Base-by-base conservation (phyloP, 75 land plant species). In the Pinus tabuliformis region DNA sequence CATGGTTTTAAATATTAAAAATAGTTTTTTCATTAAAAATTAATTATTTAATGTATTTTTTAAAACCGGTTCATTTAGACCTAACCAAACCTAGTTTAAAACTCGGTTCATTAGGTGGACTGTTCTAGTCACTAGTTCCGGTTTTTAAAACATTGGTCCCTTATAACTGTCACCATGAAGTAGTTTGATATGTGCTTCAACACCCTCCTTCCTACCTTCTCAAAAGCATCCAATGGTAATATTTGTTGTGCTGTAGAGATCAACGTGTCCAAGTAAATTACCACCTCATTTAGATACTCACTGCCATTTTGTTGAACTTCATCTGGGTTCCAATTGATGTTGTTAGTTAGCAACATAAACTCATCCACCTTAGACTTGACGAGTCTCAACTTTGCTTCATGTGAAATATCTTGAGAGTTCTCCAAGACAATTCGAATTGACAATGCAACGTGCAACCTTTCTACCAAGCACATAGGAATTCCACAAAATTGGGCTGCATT, bases 401-500 rank as follows among this genome's bases (percentile, higher is more conserved):
- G 82, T 45, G 86, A 77, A 57, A 70, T 86, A 73, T 70, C 82
- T 70, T 86, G 88, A 33, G 88, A 87, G 45, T 75, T 89, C 68
- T 74, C 83, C 59, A 97, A 82, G 3, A 93, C 88, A 79, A 91
- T 85, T 49, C 85, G 87, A 58, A 88, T 85, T 60, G 20, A 18
- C 62, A 60, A 60, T 60, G 62, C 21, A 60, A 8, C 62, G 20
- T 85, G 88, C 39, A 87, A 83, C 58, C 92, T 83, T 70, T 93
- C 96, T 6, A 79, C 95, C 83, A 91, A 87, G 54, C 99, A 78
- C 70, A 83, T 73, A 14, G 98, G 93, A 74, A 97, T 81, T n/a
- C 99, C 99, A 65, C 93, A 97, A 15, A 92, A 86, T 83, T 90
- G 95, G 8, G 98, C 99, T 33, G 96, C 97, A 86, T 92, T 90